Evolutionary conservation across 2,329 filamentous ascomycete species (phyloP).

Genomic region (Paraconiothyrium sp.): DNA sequence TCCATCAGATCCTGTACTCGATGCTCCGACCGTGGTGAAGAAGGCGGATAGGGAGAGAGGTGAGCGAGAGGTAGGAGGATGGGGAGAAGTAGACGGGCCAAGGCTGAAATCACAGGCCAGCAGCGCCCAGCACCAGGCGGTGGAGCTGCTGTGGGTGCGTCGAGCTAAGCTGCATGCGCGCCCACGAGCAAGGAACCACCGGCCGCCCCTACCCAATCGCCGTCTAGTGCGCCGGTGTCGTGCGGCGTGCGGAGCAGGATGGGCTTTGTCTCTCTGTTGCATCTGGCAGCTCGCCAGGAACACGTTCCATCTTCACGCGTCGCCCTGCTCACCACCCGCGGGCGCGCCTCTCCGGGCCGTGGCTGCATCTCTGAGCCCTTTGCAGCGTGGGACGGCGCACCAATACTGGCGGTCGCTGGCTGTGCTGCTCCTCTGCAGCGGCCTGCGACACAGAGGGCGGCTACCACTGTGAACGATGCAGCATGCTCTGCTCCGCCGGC

Average conservation of each 20-base stretch:
- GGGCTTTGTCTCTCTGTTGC: conserved; percentile 37
- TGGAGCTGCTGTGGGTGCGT: conserved; percentile 22
- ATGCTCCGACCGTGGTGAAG: conserved; percentile 49
- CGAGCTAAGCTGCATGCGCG: conserved; percentile 30
- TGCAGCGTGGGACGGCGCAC: conserved; percentile 5
- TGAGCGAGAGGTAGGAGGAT: conserved; percentile 38
- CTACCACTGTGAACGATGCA: not conserved
- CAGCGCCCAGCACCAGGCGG: conserved; percentile 37
- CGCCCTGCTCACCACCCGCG: conserved; percentile 23
- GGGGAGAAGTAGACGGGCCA: conserved; percentile 42
- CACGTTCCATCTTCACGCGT: conserved; percentile 42
- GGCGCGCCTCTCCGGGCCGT: conserved; percentile 23
- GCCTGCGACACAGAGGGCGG: not conserved
- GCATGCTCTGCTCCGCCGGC: too few relatives aligned
- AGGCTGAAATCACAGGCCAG: conserved; percentile 48
- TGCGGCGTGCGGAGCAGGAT: conserved; percentile 37
- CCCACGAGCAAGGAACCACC: conserved; percentile 43
- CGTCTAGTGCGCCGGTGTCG: conserved; percentile 30
- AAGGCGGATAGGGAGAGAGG: conserved; percentile 36
- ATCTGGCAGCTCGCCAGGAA: conserved; percentile 44
- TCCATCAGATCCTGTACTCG: conserved; percentile 51
- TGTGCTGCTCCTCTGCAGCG: not conserved
- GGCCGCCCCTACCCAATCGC: conserved; percentile 33
- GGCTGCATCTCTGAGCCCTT: conserved; percentile 6
- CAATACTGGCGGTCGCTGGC: not conserved